Conservation (phyloP, 1,284 basidiomycete species). For the Ganoderma resinaceum region DNA sequence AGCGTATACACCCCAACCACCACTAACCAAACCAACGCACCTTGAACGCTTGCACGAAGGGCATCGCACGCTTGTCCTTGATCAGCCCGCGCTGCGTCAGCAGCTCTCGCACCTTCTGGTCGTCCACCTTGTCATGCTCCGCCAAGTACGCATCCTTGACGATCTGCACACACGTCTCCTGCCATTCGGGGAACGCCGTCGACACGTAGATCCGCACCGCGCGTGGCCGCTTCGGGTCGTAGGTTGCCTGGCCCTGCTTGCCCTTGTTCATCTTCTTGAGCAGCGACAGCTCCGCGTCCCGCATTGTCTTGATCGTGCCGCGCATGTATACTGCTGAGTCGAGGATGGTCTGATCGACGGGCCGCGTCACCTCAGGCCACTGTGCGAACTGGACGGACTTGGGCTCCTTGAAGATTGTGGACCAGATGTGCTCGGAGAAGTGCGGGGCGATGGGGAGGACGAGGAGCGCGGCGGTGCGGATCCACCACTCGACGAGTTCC, state of each 20-base stretch:
- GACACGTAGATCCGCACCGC: slow-evolving; percentile 91
- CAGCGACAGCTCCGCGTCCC: slow-evolving; percentile 85
- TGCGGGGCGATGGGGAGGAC: slow-evolving; percentile 94
- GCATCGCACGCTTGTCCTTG: slow-evolving; percentile 97
- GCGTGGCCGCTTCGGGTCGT: slow-evolving; percentile 87
- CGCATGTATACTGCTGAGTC: slow-evolving; percentile 88
- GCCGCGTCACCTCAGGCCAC: slow-evolving; percentile 73
- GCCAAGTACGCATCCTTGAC: slow-evolving; percentile 77
- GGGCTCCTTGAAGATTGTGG: slow-evolving; percentile 74
- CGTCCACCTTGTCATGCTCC: slow-evolving; percentile 77
- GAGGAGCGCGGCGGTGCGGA: slow-evolving; percentile 82
- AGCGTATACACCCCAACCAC: not conserved
- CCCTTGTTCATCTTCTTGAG: slow-evolving; percentile 79
- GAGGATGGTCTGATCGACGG: slow-evolving; percentile 68
- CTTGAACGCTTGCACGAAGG: slow-evolving; percentile 94
- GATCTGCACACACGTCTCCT: slow-evolving; percentile 82
- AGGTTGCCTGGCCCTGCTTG: slow-evolving; percentile 61
- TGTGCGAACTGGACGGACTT: slow-evolving; percentile 83
- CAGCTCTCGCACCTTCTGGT: slow-evolving; percentile 78
- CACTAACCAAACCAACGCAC: slow-evolving; percentile 48
- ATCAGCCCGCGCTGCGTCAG: slow-evolving; percentile 82
- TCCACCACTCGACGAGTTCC: slow-evolving; percentile 83
- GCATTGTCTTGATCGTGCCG: slow-evolving; percentile 85
- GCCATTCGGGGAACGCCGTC: slow-evolving; percentile 93
- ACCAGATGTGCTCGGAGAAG: slow-evolving; percentile 94